phyloP scores from a whole-genome alignment of 2,329 filamentous ascomycete species.

The Ophiosphaerella korrae region DNA sequence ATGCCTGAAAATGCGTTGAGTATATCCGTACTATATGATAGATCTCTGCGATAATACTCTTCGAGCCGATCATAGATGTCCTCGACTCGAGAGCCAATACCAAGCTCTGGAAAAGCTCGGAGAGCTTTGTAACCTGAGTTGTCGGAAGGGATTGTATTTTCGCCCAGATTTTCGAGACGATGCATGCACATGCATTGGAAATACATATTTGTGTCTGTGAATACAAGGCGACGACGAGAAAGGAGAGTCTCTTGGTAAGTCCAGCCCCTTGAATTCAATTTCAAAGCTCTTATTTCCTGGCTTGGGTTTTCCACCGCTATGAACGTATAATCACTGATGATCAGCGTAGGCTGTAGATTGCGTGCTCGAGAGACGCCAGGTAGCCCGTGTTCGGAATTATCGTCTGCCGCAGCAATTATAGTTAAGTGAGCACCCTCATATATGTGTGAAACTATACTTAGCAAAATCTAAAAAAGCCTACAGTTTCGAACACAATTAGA shows the following conservation, averaged over 20 bases:
- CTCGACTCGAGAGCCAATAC: background rate
- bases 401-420: slow-evolving; percentile 10
- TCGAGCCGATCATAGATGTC: background rate
- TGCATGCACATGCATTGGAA: no score
- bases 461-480: no score
- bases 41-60: background rate
- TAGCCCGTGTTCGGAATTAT: slow-evolving; percentile 1
- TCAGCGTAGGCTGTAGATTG: background rate
- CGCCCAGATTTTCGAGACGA: no score
- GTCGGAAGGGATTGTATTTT: no score
- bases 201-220: no score
- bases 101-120: background rate
- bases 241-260: no score
- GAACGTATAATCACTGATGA: background rate
- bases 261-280: no score
- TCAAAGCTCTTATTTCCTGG: no score
- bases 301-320: no score
- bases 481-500: no score
- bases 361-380: background rate
- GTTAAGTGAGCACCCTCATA: slow-evolving; percentile 8
- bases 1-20: slow-evolving; percentile 1
- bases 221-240: no score
- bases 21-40: background rate
- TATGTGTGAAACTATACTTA: background rate
- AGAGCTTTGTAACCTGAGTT: no score